Conservation (phyloP, 768 basidiomycete species). For the Boletus rubescentipes region DNA sequence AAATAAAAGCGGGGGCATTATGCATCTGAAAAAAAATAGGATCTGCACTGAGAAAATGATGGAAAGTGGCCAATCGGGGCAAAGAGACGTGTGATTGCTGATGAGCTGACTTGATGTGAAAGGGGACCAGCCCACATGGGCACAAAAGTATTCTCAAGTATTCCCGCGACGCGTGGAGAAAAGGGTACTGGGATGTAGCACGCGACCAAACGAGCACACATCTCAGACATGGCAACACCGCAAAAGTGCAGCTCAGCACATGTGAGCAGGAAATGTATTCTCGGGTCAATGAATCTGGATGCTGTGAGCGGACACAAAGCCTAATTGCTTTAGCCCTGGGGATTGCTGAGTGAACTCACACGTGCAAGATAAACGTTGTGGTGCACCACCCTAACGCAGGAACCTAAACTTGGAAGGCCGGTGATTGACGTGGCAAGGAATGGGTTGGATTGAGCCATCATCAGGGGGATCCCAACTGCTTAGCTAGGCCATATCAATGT, state of each 20-base stretch:
- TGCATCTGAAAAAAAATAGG: neutral
- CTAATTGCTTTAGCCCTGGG: no score
- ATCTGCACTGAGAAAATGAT: conserved; percentile 1
- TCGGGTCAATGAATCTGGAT: neutral
- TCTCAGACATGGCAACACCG: neutral
- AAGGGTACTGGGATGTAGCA: neutral
- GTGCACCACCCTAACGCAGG: neutral
- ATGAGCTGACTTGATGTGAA: neutral
- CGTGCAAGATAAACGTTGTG: neutral
- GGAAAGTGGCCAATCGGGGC: neutral
- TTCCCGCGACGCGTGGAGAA: neutral
- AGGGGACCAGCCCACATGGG: conserved; percentile 5
- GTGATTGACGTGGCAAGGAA: neutral
- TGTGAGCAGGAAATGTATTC: neutral
- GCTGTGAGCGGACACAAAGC: neutral
- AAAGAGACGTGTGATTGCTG: neutral
- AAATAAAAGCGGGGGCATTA: neutral
- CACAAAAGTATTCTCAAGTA: neutral
- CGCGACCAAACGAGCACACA: neutral
- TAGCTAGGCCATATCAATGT: neutral
- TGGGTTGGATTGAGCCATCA: neutral
- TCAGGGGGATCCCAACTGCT: neutral
- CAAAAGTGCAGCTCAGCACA: neutral
- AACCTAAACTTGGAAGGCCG: neutral
- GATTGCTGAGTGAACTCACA: neutral